Evolutionary conservation across 2,329 filamentous ascomycete genomes (phyloP).

Genomic region (Chaetomium globosum): DNA sequence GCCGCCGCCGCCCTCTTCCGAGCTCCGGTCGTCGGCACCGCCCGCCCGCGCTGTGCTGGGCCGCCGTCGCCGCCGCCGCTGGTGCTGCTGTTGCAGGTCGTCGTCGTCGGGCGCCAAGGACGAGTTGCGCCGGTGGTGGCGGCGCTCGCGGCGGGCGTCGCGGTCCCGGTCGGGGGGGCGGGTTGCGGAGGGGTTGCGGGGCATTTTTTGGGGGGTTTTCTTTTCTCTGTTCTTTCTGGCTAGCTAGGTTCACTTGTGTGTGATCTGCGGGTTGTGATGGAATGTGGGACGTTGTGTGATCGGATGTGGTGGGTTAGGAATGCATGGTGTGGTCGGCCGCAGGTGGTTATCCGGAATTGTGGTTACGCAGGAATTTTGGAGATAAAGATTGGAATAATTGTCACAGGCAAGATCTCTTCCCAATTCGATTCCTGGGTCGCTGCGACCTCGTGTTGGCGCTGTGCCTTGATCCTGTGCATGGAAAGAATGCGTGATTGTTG

Average conservation of each 20-base stretch:
- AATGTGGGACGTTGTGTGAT: not conserved
- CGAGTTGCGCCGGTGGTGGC: constrained; percentile 21
- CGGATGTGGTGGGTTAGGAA: constrained; percentile 19
- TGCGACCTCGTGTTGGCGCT: constrained; percentile 8
- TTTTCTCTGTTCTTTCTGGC: not conserved
- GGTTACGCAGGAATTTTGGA: constrained; percentile 1
- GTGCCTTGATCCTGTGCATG: constrained; percentile 22
- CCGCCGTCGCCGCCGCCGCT: constrained; percentile 22
- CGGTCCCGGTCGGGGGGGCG: constrained; percentile 12
- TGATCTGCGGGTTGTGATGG: not conserved
- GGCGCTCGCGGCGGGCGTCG: constrained; percentile 15
- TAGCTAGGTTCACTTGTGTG: not conserved
- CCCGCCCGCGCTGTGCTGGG: not conserved
- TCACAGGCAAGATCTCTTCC: not conserved
- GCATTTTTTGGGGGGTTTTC: constrained; percentile 25
- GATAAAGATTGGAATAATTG: not conserved
- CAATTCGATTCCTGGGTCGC: constrained; percentile 6
- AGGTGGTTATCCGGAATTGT: constrained; percentile 4
- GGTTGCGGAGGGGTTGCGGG: constrained; percentile 28
- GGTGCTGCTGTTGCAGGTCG: constrained; percentile 13
- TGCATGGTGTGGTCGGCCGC: constrained; percentile 10
- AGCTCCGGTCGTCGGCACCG: constrained; percentile 6
- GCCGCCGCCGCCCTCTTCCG: constrained; percentile 9
- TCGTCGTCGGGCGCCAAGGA: constrained; percentile 15
- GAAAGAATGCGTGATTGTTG: constrained; percentile 34